Conservation (phyloP, 495 filamentous ascomycete species). For the Penicillium canescens region DNA sequence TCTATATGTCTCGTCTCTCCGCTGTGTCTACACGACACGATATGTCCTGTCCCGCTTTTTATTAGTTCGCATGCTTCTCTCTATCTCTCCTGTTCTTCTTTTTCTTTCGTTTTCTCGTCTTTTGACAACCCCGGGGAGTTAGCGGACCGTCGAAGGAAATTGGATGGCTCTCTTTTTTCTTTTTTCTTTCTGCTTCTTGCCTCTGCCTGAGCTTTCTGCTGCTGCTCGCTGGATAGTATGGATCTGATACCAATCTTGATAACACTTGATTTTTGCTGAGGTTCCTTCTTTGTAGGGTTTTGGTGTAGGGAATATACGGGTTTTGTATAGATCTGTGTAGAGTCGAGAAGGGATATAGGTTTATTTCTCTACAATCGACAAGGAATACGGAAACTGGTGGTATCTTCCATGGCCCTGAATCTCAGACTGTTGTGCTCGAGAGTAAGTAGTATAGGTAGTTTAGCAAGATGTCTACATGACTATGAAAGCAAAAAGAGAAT, state of each 20-base stretch:
- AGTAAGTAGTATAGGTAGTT: too few relatives aligned
- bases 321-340: too few relatives aligned
- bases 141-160: conserved; percentile 18
- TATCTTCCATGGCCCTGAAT: background rate
- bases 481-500: background rate
- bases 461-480: background rate
- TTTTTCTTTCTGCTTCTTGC: conserved; percentile 2
- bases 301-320: background rate
- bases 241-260: too few relatives aligned
- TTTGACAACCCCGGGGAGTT: conserved; percentile 21
- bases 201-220: background rate
- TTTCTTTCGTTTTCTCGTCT: conserved; percentile 7
- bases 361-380: background rate
- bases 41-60: background rate
- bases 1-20: too few relatives aligned
- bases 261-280: too few relatives aligned
- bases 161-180: conserved; percentile 15
- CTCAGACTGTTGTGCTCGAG: too few relatives aligned
- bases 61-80: background rate
- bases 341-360: too few relatives aligned
- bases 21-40: background rate
- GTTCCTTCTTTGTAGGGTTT: background rate
- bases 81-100: conserved; percentile 4
- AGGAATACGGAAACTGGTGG: background rate
- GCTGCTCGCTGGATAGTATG: background rate